Conservation (phyloP, 305 asterid genomes). For the Plantago lanceolata region DNA sequence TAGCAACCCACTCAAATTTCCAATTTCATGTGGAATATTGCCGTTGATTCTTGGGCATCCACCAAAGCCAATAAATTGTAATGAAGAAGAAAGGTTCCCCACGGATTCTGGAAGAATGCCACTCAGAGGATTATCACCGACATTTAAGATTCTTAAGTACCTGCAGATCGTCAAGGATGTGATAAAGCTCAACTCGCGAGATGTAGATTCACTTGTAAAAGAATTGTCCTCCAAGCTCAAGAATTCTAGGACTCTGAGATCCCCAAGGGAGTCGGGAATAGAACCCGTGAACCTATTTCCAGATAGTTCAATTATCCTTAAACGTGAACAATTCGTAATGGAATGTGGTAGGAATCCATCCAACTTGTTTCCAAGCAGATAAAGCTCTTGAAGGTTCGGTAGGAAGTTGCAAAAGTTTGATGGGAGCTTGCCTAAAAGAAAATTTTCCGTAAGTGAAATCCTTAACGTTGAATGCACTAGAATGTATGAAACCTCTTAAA, state of each 20-base stretch:
- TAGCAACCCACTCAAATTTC: constrained; percentile 18
- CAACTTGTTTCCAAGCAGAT: constrained; percentile 1
- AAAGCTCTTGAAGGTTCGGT: constrained; percentile 21
- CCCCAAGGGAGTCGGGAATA: constrained; percentile 30
- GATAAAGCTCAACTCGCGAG: constrained; percentile 33
- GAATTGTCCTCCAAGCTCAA: constrained; percentile 13
- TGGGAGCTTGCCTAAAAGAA: constrained; percentile 31
- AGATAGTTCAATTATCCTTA: not conserved
- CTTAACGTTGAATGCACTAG: constrained; percentile 15
- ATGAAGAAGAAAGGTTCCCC: constrained; percentile 28
- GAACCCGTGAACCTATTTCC: constrained; percentile 27
- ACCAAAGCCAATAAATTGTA: not conserved
- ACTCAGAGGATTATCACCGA: constrained; percentile 22
- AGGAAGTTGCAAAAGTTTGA: constrained; percentile 23
- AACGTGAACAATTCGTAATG: constrained; percentile 32
- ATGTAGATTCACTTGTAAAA: constrained; percentile 17
- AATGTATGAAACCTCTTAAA: constrained; percentile 15
- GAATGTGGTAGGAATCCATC: constrained; percentile 29
- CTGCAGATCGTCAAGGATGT: constrained; percentile 30
- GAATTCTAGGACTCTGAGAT: constrained; percentile 17
- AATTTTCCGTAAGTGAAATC: not conserved
- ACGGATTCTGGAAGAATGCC: constrained; percentile 27
- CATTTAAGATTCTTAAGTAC: not conserved
- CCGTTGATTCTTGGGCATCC: constrained; percentile 25
- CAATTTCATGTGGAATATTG: constrained; percentile 26